Percentiles rank a stretch among this genome's conserved stretches.
Evolutionary conservation across 2,329 filamentous ascomycete species (phyloP).

Genomic region (Trichophyton simii): DNA sequence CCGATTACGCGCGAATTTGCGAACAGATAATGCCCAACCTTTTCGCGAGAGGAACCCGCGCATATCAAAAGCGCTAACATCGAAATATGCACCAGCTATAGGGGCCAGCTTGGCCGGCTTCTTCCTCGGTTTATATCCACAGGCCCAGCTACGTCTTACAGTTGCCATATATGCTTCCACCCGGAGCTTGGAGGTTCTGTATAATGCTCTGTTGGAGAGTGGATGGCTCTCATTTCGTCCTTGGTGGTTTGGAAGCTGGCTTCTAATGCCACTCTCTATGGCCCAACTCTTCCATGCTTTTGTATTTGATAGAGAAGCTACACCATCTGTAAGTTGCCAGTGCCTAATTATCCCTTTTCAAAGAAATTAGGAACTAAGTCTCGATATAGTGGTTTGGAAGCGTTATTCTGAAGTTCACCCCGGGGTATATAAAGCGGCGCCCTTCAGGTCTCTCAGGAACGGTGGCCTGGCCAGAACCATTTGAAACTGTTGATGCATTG

Average conservation of each 20-base stretch:
- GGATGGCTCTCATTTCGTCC: constrained; percentile 54
- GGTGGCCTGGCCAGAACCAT: constrained; percentile 60
- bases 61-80: constrained; percentile 62
- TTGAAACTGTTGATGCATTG: constrained; percentile 68
- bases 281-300: constrained; percentile 66
- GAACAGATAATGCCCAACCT: constrained; percentile 64
- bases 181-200: constrained; percentile 71
- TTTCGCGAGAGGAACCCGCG: constrained; percentile 75
- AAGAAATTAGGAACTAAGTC: background rate
- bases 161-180: constrained; percentile 73
- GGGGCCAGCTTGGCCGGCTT: constrained; percentile 80
- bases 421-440: constrained; percentile 62
- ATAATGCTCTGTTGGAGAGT: constrained; percentile 68
- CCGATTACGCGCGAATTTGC: constrained; percentile 62
- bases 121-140: constrained; percentile 63
- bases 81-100: constrained; percentile 72
- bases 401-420: constrained; percentile 58
- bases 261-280: constrained; percentile 62
- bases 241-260: constrained; percentile 76
- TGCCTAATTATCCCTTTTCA: background rate
- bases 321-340: constrained; percentile 43
- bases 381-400: constrained; percentile 40
- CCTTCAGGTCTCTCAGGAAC: constrained; percentile 55
- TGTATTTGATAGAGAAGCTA: constrained; percentile 64
- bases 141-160: constrained; percentile 59